These are phyloP conservation scores for Dysphania ambrosioides DNA, from an alignment of 148 eudicot species.

Conservation along the genomic window DNA sequence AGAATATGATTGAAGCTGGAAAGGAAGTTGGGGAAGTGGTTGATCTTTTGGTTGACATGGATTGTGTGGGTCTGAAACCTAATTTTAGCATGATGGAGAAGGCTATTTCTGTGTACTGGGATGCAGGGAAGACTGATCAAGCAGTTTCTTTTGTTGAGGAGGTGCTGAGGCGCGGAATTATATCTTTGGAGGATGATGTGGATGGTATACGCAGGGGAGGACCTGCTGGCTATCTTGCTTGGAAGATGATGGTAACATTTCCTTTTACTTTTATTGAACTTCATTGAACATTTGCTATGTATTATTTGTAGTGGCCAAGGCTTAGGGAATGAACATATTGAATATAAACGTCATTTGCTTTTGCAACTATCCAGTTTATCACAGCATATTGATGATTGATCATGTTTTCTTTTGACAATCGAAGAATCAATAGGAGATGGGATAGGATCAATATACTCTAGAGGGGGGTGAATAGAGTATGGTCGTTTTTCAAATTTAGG, in stretches of 20 bases:
- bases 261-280: neutral
- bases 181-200: constrained; percentile 34
- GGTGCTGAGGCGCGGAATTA: constrained; percentile 57
- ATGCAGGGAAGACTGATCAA: constrained; percentile 47
- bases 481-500: too few species aligned
- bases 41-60: constrained; percentile 86
- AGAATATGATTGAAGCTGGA: constrained; percentile 64
- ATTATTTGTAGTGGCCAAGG: neutral
- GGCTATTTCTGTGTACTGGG: constrained; percentile 83
- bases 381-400: neutral
- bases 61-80: constrained; percentile 87
- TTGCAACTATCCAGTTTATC: neutral
- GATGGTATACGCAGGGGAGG: constrained; percentile 59
- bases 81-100: constrained; percentile 88
- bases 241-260: constrained; percentile 88
- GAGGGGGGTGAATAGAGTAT: too few species aligned
- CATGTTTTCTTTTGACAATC: too few species aligned
- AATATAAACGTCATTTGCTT: too few species aligned
- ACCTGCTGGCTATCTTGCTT: constrained; percentile 89
- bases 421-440: too few species aligned
- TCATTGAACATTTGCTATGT: neutral
- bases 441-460: too few species aligned
- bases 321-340: neutral
- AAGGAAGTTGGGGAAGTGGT: constrained; percentile 58
- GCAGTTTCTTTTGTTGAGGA: constrained; percentile 63